Conservation (phyloP, 2,329 filamentous ascomycete species). For the Trichoderma harzianum region DNA sequence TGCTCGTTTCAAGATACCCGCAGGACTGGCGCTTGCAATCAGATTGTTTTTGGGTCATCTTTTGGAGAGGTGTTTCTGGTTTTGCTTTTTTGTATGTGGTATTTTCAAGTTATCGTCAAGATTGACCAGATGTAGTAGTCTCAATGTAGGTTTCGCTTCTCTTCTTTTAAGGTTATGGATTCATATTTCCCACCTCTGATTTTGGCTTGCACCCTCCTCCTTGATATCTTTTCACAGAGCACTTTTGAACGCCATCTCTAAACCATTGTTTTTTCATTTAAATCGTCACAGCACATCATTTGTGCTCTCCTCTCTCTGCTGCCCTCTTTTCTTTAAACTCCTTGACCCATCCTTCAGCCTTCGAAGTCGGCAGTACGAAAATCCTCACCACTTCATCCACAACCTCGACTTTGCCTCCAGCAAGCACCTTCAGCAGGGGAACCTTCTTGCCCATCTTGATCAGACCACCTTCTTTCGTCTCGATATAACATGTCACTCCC, state of each 20-base stretch:
- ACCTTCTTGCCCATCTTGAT: conserved; percentile 89
- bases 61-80: not conserved
- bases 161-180: not conserved
- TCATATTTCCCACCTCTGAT: not conserved
- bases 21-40: conserved; percentile 2
- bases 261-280: not conserved
- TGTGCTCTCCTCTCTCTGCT: conserved; percentile 37
- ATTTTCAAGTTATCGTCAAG: not conserved
- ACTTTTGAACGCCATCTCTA: not conserved
- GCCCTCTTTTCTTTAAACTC: conserved; percentile 78
- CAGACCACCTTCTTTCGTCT: conserved; percentile 74
- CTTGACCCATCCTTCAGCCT: conserved; percentile 71
- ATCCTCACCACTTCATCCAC: conserved; percentile 82
- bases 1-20: conserved; percentile 2
- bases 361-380: conserved; percentile 72
- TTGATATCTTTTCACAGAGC: not conserved
- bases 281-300: not conserved
- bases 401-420: conserved; percentile 75
- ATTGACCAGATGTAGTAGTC: not conserved
- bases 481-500: conserved; percentile 82
- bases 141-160: not conserved
- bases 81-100: not conserved
- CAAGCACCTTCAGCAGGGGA: conserved; percentile 69
- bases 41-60: not conserved
- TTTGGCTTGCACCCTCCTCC: not conserved